Base-by-base conservation (phyloP, 2,329 filamentous ascomycete species). In the Ceratocystis lukuohia region DNA sequence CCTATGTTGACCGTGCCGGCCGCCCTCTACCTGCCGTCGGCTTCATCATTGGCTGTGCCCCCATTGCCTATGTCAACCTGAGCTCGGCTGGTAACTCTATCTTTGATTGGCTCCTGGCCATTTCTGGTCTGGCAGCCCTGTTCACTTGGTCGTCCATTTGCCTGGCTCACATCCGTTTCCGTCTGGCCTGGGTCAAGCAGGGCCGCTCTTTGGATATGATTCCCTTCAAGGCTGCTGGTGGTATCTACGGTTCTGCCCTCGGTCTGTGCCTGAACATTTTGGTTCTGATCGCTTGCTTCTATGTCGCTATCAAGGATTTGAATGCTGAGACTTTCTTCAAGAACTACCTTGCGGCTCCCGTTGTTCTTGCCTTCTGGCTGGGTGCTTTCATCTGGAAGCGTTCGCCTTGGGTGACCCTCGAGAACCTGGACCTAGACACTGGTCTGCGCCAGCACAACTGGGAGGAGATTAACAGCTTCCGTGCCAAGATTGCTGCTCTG, bases 131-230 rank as follows among this genome's bases (percentile, higher is more conserved):
- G 1, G 80, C 81, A 12, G 80, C 83, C 28, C 78, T 88, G 57
- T 87, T 87, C 73, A 83, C 84, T 17, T 88, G 85, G 85, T 83
- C 79, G 25, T 84, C 81, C 59, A 86, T 88, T 70, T 86, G 84
- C 72, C 73, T 85, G 20, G 80, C 82, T 0, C 85, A 88, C 71
- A 85, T 88, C 70, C 84, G 85, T n/a, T 88, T 87, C 80, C 84
- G 85, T 46, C 69, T 71, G 3, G 85, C 84, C 0, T 88, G 85
- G 85, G 74, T 72, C 25, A 72, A 74, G 17, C 79, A 86, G 66
- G 84, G 84, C 28, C 83, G 82, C 70, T 79, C 77, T 1, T 73
- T 86, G 3, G 83, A 87, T n/a, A 84, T 86, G 71, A 80, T 89
- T 3, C 83, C 86, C 0, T 89, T 86, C 77, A 75, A 75, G 48